These are phyloP conservation scores for Sporothrix dimorphospora DNA, from an alignment of 2,329 filamentous ascomycete genomes.

Conservation along the genomic window DNA sequence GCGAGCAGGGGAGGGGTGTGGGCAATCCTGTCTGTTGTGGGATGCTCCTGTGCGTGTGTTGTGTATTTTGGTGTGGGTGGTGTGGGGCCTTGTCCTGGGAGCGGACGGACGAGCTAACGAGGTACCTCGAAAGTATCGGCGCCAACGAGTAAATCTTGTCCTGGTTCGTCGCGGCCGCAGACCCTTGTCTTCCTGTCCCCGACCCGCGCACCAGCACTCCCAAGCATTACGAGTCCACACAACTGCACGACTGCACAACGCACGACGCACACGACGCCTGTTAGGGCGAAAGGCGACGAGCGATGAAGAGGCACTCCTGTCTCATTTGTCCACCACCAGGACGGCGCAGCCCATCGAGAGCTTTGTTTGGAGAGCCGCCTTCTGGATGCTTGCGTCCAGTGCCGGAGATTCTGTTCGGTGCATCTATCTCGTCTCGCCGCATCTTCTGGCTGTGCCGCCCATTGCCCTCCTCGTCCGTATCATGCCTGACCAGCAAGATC, in stretches of 20 bases:
- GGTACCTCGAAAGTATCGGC: conserved; percentile 25
- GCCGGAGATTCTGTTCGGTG: neutral
- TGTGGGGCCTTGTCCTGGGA: conserved; percentile 20
- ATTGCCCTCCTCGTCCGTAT: neutral
- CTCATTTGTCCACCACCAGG: neutral
- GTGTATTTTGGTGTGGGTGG: conserved; percentile 26
- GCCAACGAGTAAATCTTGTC: conserved; percentile 23
- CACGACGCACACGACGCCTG: neutral
- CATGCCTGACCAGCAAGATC: neutral
- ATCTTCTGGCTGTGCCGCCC: neutral
- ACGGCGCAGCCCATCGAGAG: neutral
- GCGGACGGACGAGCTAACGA: conserved; percentile 13
- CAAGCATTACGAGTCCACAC: neutral
- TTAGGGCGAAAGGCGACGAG: neutral
- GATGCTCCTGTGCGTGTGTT: conserved; percentile 7
- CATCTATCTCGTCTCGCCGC: neutral
- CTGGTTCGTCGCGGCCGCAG: neutral
- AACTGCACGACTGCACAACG: neutral
- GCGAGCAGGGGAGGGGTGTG: conserved; percentile 21
- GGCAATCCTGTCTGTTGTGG: conserved; percentile 26
- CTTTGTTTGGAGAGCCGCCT: neutral
- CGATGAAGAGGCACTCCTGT: neutral
- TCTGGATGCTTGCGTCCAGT: neutral
- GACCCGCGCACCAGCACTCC: too few species aligned
- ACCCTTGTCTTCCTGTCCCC: neutral